Percentiles rank a stretch among this genome's conserved stretches.
Conservation (phyloP, 306 rosid genomes). For the Sphenostylis stenocarpa region DNA sequence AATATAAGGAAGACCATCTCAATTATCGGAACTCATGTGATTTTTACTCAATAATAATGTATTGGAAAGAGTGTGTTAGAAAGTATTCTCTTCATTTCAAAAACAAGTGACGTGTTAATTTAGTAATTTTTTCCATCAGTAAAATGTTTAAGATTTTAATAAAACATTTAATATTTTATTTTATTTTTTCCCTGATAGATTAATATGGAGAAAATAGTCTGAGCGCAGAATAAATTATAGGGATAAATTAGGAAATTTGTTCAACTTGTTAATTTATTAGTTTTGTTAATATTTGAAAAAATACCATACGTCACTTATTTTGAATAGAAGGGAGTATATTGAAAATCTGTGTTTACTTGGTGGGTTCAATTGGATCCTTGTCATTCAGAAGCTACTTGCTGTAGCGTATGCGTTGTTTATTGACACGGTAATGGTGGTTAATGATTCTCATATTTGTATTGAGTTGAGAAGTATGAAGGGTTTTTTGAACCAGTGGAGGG, state of each 20-base stretch:
- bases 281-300: not conserved
- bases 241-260: not conserved
- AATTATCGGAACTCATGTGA: not conserved
- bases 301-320: not conserved
- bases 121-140: not conserved
- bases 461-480: not conserved
- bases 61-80: not conserved
- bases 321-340: not conserved
- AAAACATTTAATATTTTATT: not conserved
- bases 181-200: not conserved
- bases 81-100: not conserved
- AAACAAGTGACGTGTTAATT: not conserved
- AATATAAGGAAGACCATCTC: not conserved
- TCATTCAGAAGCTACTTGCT: not conserved
- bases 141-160: not conserved
- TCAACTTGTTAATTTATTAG: not conserved
- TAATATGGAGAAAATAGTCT: not conserved
- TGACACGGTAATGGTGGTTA: not conserved
- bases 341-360: not conserved
- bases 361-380: not conserved
- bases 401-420: not conserved
- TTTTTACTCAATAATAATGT: not conserved
- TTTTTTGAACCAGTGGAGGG: not conserved
- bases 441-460: not conserved
- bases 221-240: not conserved